A percentile compares a stretch with the other conserved stretches of the same genome.
Evolutionary conservation across 208 protist genomes (phyloP).

Genomic region (Phytomonas sp.): DNA sequence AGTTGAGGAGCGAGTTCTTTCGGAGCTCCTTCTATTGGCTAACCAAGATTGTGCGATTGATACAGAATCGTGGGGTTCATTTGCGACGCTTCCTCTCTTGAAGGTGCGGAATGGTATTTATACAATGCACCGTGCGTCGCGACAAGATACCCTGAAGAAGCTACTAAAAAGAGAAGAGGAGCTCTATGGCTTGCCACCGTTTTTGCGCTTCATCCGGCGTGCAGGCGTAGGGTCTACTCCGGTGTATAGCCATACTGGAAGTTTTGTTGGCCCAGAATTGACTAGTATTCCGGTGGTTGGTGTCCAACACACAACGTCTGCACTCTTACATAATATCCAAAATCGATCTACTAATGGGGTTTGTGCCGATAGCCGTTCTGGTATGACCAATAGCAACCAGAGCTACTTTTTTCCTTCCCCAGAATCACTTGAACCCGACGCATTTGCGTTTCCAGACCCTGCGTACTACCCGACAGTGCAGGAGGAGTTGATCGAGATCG

Average conservation of each 20-base stretch:
- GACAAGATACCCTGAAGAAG: constrained; percentile 21
- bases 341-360: constrained; percentile 1
- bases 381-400: not conserved
- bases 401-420: constrained; percentile 46
- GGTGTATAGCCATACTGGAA: not conserved
- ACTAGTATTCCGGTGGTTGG: not conserved
- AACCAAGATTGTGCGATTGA: constrained; percentile 23
- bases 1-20: constrained; percentile 27
- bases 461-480: constrained; percentile 53
- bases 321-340: not conserved
- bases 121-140: constrained; percentile 33
- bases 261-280: not conserved
- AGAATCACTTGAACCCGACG: constrained; percentile 31
- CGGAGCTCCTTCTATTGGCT: constrained; percentile 21
- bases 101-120: constrained; percentile 50
- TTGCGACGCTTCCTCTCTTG: constrained; percentile 30
- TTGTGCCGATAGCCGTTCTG: not conserved
- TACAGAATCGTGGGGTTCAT: constrained; percentile 39
- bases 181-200: constrained; percentile 79
- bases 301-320: not conserved
- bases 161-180: constrained; percentile 41
- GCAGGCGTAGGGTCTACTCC: not conserved
- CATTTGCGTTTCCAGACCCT: constrained; percentile 30
- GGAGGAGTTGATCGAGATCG: constrained; percentile 63
- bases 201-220: constrained; percentile 71